phyloP scores from a whole-genome alignment of 2,329 filamentous ascomycete genomes.

The Lachnellula arida region DNA sequence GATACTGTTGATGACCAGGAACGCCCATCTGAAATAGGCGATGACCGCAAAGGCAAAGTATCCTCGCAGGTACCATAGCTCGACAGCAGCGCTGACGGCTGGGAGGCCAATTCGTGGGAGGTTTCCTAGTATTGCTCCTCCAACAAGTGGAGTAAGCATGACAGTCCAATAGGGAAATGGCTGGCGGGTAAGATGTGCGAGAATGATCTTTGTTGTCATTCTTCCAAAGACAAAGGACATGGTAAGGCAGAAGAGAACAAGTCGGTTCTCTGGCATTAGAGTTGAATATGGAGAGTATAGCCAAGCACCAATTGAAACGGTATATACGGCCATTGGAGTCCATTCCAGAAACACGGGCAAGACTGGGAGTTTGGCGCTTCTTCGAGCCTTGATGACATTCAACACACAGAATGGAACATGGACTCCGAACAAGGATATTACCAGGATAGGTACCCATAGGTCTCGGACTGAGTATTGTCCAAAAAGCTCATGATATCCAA shows the following conservation, averaged over 20 bases:
- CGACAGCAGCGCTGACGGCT: constrained; percentile 58
- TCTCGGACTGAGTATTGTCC: constrained; percentile 75
- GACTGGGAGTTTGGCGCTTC: constrained; percentile 66
- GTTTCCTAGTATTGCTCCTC: constrained; percentile 79
- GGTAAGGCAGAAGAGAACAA: constrained; percentile 87
- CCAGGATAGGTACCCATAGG: constrained; percentile 74
- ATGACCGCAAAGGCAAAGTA: constrained; percentile 80
- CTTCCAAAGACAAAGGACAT: constrained; percentile 97
- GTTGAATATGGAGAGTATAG: constrained; percentile 84
- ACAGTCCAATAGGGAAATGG: constrained; percentile 97
- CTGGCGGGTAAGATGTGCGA: constrained; percentile 88
- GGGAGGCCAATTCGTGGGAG: constrained; percentile 71
- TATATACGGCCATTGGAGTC: constrained; percentile 85
- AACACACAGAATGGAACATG: constrained; percentile 87
- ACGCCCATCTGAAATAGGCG: constrained; percentile 93
- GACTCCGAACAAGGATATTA: constrained; percentile 58
- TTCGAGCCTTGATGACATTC: constrained; percentile 77
- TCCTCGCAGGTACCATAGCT: constrained; percentile 75
- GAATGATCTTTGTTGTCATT: constrained; percentile 98
- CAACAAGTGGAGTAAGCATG: constrained; percentile 80
- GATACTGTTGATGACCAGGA: constrained; percentile 84
- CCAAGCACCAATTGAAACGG: constrained; percentile 72
- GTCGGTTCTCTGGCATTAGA: constrained; percentile 75
- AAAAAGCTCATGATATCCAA: constrained; percentile 53
- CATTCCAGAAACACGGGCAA: constrained; percentile 86